phyloP scores from a whole-genome alignment of 352 stramenopile genomes.

The Pythium brachiatum region DNA sequence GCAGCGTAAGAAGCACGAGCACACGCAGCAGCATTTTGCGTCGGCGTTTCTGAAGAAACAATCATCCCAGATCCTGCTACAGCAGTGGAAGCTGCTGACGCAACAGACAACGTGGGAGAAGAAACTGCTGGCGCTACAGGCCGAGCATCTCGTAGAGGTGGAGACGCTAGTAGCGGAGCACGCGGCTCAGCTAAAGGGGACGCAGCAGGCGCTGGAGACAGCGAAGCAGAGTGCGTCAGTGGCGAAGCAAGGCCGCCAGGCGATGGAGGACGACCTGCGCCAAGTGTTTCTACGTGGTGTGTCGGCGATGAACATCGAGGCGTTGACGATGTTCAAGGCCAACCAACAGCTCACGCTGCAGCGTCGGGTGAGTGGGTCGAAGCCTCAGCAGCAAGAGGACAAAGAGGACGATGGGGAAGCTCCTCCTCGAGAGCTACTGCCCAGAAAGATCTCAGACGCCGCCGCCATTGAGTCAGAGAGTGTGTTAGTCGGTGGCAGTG shows the following conservation, averaged over 20 bases:
- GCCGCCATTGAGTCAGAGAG: neutral
- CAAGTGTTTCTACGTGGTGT: slow-evolving; percentile 68
- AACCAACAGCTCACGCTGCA: slow-evolving; percentile 34
- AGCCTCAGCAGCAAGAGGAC: neutral
- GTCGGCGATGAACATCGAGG: slow-evolving; percentile 80
- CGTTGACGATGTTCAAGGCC: slow-evolving; percentile 54
- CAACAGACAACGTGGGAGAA: slow-evolving; percentile 15
- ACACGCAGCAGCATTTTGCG: slow-evolving; percentile 14
- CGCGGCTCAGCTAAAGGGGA: slow-evolving; percentile 14
- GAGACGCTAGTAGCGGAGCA: neutral
- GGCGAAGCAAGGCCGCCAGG: slow-evolving; percentile 40
- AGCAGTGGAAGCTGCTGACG: slow-evolving; percentile 19
- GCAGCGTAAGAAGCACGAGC: slow-evolving; percentile 7
- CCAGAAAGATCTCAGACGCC: neutral
- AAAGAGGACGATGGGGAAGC: neutral
- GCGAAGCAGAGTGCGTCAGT: slow-evolving; percentile 31
- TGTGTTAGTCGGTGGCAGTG: neutral
- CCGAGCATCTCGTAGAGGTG: slow-evolving; percentile 3
- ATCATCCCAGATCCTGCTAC: slow-evolving; percentile 12
- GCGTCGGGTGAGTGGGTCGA: neutral
- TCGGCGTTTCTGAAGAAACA: slow-evolving; percentile 10
- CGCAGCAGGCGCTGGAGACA: slow-evolving; percentile 43
- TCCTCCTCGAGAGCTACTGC: neutral
- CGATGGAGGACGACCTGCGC: slow-evolving; percentile 59
- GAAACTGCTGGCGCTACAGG: neutral